A percentile compares a stretch with the other conserved stretches of the same genome.
Evolutionary conservation across 441 rosid species (phyloP).

Genomic region (Raphanus hybrid): DNA sequence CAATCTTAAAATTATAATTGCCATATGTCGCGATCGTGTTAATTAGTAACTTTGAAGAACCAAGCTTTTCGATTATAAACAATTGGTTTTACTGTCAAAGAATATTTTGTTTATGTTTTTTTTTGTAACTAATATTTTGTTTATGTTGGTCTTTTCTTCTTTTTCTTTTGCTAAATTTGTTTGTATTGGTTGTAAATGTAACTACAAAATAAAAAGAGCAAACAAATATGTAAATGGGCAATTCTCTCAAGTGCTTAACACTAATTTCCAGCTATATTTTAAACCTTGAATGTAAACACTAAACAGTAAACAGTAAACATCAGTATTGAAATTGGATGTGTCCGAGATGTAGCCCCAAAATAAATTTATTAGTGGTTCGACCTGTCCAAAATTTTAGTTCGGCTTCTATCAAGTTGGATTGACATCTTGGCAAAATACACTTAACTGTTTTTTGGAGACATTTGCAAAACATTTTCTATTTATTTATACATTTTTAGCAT

Average conservation of each 20-base stretch:
- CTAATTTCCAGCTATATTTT: neutral
- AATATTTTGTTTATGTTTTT: neutral
- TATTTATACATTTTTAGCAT: neutral
- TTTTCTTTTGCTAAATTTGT: neutral
- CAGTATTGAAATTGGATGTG: neutral
- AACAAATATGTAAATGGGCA: neutral
- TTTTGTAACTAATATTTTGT: no score
- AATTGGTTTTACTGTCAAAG: neutral
- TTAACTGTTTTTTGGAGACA: neutral
- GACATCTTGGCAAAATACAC: conserved; percentile 2
- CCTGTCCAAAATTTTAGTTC: neutral
- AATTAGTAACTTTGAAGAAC: no score
- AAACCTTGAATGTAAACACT: neutral
- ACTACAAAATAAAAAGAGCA: neutral
- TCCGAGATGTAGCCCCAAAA: neutral
- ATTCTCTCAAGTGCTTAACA: neutral
- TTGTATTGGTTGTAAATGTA: neutral
- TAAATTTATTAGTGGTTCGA: neutral
- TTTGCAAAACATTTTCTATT: neutral
- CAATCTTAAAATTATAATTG: no score
- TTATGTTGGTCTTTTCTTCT: neutral
- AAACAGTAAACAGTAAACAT: conserved; percentile 11
- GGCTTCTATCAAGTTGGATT: conserved; percentile 4
- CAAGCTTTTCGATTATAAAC: neutral
- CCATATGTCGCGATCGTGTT: no score